Conservation (phyloP, 2,329 filamentous ascomycete genomes). For the Fusarium transvaalense region DNA sequence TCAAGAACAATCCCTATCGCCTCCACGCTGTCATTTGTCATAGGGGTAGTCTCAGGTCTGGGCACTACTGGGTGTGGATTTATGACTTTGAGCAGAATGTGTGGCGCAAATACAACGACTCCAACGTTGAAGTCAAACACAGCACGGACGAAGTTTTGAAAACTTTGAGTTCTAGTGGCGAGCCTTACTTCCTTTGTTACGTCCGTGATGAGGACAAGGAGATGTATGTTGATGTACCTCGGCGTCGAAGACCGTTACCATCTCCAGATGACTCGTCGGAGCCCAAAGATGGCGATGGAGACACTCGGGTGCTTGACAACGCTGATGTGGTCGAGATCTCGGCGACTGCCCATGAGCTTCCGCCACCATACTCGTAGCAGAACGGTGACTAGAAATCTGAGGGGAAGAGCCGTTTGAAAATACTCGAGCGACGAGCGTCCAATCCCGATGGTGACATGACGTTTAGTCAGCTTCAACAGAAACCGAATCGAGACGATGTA, state of each 20-base stretch:
- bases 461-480: no score
- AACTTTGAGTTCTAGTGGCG: conserved; percentile 75
- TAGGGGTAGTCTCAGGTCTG: conserved; percentile 76
- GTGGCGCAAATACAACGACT: conserved; percentile 97
- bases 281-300: conserved; percentile 44
- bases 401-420: neutral
- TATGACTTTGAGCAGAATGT: conserved; percentile 84
- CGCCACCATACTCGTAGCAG: conserved; percentile 34
- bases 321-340: conserved; percentile 7
- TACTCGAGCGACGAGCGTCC: neutral
- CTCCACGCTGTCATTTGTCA: conserved; percentile 96
- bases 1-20: conserved; percentile 77
- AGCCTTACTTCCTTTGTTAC: conserved; percentile 87
- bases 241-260: conserved; percentile 49
- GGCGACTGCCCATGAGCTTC: conserved; percentile 17
- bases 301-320: conserved; percentile 34
- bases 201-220: conserved; percentile 76
- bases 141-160: conserved; percentile 77
- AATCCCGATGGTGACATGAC: neutral
- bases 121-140: conserved; percentile 76
- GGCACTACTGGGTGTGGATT: conserved; percentile 98
- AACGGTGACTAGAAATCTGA: conserved; percentile 38
- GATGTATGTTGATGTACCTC: conserved; percentile 62
- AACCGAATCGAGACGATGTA: no score
- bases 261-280: conserved; percentile 18